Evolutionary conservation across 1,284 basidiomycete species (phyloP).

Genomic region (Pseudozyma sp.): DNA sequence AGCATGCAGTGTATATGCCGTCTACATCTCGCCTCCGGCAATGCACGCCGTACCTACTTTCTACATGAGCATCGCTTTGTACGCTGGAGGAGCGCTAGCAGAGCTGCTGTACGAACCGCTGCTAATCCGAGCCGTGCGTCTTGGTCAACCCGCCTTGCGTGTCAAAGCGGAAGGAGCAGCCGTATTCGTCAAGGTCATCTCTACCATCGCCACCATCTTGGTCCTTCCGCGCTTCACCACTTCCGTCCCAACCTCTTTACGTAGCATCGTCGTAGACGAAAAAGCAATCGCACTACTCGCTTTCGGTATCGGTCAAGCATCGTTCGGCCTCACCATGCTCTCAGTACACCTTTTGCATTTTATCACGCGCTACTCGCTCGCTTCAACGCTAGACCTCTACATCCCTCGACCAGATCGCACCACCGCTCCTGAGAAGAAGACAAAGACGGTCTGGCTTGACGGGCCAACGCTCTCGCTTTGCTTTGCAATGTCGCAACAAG

Average conservation of each 20-base stretch:
- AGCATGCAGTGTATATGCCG: slow-evolving; percentile 37
- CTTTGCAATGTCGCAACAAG: slow-evolving; percentile 84
- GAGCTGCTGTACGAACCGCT: slow-evolving; percentile 64
- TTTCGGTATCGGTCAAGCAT: slow-evolving; percentile 59
- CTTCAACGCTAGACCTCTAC: slow-evolving; percentile 80
- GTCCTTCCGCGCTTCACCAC: slow-evolving; percentile 14
- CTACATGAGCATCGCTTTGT: slow-evolving; percentile 48
- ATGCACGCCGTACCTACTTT: slow-evolving; percentile 48
- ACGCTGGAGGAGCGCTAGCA: slow-evolving; percentile 56
- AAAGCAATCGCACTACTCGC: slow-evolving; percentile 49
- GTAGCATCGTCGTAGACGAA: slow-evolving; percentile 7
- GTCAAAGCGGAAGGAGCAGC: slow-evolving; percentile 62
- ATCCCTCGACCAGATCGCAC: slow-evolving; percentile 57
- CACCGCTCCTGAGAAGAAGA: neutral
- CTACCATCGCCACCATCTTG: slow-evolving; percentile 37
- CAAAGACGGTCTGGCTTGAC: slow-evolving; percentile 27
- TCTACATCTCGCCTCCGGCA: slow-evolving; percentile 42
- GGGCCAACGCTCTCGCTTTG: slow-evolving; percentile 71
- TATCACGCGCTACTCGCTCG: slow-evolving; percentile 76
- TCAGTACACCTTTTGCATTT: slow-evolving; percentile 31
- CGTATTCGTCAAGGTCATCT: slow-evolving; percentile 53
- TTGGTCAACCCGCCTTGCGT: slow-evolving; percentile 46
- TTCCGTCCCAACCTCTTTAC: neutral
- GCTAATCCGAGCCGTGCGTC: slow-evolving; percentile 53
- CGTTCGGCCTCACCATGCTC: slow-evolving; percentile 52